Evolutionary conservation across 192 early-diverging fungal species (phyloP).

Genomic region (Umbelopsis sp.): DNA sequence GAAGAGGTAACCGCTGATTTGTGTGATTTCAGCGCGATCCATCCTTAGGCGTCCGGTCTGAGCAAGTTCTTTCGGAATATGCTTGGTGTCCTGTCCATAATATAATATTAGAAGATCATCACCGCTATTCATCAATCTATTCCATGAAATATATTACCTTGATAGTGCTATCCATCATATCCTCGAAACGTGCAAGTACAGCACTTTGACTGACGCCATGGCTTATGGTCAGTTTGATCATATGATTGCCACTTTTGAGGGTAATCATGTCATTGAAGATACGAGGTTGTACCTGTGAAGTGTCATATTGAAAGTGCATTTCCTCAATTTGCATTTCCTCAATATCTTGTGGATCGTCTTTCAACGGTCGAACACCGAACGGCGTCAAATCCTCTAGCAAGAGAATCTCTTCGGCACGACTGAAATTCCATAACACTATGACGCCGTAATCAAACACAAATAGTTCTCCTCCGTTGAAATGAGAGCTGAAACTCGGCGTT

Average conservation of each 20-base stretch:
- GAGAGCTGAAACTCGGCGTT: neutral
- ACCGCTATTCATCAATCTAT: neutral
- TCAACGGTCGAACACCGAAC: slow-evolving; percentile 43
- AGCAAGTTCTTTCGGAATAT: slow-evolving; percentile 60
- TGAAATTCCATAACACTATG: slow-evolving; percentile 64
- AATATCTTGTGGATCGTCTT: slow-evolving; percentile 37
- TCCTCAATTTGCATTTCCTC: slow-evolving; percentile 73
- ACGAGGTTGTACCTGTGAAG: slow-evolving; percentile 59
- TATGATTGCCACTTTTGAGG: slow-evolving; percentile 62
- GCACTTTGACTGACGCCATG: slow-evolving; percentile 61
- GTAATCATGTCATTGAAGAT: slow-evolving; percentile 91
- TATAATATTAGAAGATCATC: neutral
- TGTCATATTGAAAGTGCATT: slow-evolving; percentile 83
- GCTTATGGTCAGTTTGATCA: slow-evolving; percentile 63
- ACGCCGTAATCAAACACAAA: slow-evolving; percentile 66
- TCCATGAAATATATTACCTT: slow-evolving; percentile 35
- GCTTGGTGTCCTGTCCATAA: slow-evolving; percentile 49
- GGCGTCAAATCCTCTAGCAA: slow-evolving; percentile 50
- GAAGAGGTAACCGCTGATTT: slow-evolving; percentile 64
- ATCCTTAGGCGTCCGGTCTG: slow-evolving; percentile 58
- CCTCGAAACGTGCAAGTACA: slow-evolving; percentile 61
- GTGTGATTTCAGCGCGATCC: slow-evolving; percentile 52
- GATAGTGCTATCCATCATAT: slow-evolving; percentile 64
- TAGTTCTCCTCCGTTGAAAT: slow-evolving; percentile 54
- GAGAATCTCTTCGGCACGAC: slow-evolving; percentile 51